These are phyloP conservation scores for Dalbergia cultrata DNA, from an alignment of 306 rosid genomes.

Conservation along the genomic window DNA sequence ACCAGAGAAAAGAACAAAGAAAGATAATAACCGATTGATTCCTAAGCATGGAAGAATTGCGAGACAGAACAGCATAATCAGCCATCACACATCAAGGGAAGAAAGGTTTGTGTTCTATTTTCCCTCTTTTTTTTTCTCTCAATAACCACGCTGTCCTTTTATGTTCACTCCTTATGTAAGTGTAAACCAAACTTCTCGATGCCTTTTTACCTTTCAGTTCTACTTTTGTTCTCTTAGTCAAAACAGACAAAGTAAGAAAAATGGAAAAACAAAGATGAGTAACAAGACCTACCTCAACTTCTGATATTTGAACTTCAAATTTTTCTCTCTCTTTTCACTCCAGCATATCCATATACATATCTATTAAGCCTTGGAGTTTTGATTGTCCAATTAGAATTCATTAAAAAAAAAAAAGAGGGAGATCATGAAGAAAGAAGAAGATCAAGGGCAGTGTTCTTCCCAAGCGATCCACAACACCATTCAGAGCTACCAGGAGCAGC, in stretches of 20 bases:
- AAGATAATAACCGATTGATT: neutral
- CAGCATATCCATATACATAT: neutral
- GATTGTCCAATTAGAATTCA: neutral
- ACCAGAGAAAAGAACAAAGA: slow-evolving; percentile 32
- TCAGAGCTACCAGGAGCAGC: slow-evolving; percentile 71
- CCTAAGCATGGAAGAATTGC: slow-evolving; percentile 29
- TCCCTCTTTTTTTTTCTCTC: neutral
- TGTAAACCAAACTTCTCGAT: slow-evolving; percentile 14
- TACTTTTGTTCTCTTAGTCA: slow-evolving; percentile 25
- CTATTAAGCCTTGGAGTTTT: slow-evolving; percentile 31
- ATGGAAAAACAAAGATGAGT: neutral
- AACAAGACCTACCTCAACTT: slow-evolving; percentile 36
- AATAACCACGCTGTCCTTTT: neutral
- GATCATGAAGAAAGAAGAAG: slow-evolving; percentile 65
- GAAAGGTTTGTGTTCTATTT: slow-evolving; percentile 43
- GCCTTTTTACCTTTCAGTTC: slow-evolving; percentile 32
- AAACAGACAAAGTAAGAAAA: slow-evolving; percentile 36
- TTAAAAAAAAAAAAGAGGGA: slow-evolving; percentile 30
- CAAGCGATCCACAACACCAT: slow-evolving; percentile 60
- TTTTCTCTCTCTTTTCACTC: slow-evolving; percentile 26
- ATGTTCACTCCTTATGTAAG: slow-evolving; percentile 5
- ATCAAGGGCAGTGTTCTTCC: slow-evolving; percentile 76
- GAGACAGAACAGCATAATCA: slow-evolving; percentile 39
- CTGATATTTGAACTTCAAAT: slow-evolving; percentile 26
- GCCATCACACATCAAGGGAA: slow-evolving; percentile 37